Evolutionary conservation across 768 basidiomycete genomes (phyloP), one percentile per base, ranked within the genome.

Genomic region (Lentinula guzmanii): DNA sequence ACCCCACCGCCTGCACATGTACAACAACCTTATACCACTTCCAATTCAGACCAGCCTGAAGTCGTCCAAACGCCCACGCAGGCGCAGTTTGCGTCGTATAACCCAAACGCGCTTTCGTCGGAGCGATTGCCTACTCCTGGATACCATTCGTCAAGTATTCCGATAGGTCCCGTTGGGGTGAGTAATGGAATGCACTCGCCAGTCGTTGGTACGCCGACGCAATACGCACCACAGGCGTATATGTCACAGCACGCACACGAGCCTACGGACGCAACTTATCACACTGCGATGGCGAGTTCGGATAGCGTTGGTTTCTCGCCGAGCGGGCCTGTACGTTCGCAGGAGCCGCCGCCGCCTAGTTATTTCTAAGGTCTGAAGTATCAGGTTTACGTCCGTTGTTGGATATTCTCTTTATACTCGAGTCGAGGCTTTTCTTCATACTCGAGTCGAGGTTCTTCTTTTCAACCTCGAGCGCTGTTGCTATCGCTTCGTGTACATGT

Each of bases 231-330:
- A 13, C 54, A 54, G 8, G 31, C 54, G 9, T 61, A 45, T 54
- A n/a, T 35, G 59, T 43, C 59, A 21, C 42, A 48, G n/a, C 61
- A 61, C 16, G 53, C 42, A 15, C n/a, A 43, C 15, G 61, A 61
- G 24, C 61, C 61, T 42, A 61, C 61, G 18, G 53, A 61, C 18
- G 21, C 53, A 41, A 61, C 53, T 33, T 61, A 45, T 43, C 61
- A 56, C 50, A 64, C 67, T 10, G 64, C 68, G 5, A 70, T 66
- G 52, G 67, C 55, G 21, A 56, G 41, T 62, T 51, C 45, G 15
- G 58, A 51, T 21, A 48, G 48, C 16, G 28, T 18, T 37, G 37
- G 34, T 28, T 48, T 37, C 21, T 16, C 45, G 8, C 45, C 54
- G 6, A 28, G 42, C 34, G 58, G 42, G 6, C 28, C 45, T 18